Evolutionary conservation across 1,284 basidiomycete genomes (phyloP).

Genomic region (Wallemia hederae): DNA sequence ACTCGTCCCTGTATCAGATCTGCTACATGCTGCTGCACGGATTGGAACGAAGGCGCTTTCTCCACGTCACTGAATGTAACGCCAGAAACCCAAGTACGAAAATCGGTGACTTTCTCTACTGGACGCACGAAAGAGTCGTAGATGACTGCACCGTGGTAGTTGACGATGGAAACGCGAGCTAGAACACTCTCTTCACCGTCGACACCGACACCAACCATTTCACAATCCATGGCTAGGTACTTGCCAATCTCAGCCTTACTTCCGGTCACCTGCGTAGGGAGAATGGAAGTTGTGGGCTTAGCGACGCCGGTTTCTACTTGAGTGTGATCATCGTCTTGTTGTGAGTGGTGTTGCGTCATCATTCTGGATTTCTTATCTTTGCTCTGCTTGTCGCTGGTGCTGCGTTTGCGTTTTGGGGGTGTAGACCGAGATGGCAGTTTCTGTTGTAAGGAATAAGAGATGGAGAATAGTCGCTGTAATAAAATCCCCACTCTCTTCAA

Average conservation of each 20-base stretch:
- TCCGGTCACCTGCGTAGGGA: background rate
- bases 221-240: slow-evolving; percentile 68
- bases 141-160: slow-evolving; percentile 52
- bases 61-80: slow-evolving; percentile 47
- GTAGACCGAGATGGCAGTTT: background rate
- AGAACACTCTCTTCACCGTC: slow-evolving; percentile 51
- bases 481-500: background rate
- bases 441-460: background rate
- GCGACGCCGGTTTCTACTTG: background rate
- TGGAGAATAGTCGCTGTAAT: background rate
- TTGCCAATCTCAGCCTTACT: slow-evolving; percentile 21
- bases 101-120: slow-evolving; percentile 69
- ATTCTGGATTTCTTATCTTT: background rate
- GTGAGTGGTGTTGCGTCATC: too few species aligned
- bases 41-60: slow-evolving; percentile 46
- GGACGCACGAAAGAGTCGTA: slow-evolving; percentile 69
- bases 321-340: too few species aligned
- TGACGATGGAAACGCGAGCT: slow-evolving; percentile 72
- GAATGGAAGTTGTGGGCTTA: background rate
- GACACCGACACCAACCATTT: slow-evolving; percentile 86
- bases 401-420: background rate
- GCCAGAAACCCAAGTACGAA: slow-evolving; percentile 72
- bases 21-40: slow-evolving; percentile 53
- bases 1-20: slow-evolving; percentile 48
- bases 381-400: background rate